Base-by-base conservation (phyloP, 2,329 filamentous ascomycete genomes). In the Stagonosporopsis tanaceti region DNA sequence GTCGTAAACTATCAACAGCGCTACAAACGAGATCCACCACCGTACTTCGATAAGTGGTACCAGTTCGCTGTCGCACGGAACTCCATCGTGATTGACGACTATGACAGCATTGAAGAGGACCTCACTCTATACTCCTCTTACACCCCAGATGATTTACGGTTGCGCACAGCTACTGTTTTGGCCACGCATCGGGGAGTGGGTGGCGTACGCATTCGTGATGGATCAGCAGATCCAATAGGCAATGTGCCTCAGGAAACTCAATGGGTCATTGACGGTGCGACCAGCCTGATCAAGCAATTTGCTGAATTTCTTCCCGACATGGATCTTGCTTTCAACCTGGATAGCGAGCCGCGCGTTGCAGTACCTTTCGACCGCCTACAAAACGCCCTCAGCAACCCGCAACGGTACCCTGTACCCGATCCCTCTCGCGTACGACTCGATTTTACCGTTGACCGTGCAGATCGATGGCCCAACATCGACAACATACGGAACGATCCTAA, bases 251-350 rank as follows among this genome's bases (percentile, higher is more conserved):
- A 80, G 1, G 84, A 84, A 4, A 84, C 87, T 70, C 77, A 78
- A 17, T 86, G 84, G 84, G 85, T 87, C 81, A 76, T 87, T 8
- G 79, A 84, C 30, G 84, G 84, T 24, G 77, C 84, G 1, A 75
- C 80, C 1, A 66, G 76, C 6, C 84, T 88, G 77, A 84, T 88
- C 30, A 76, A 68, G 32, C 65, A 70, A 8, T 71, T 87, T 62
- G 77, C 79, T 1, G 68, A 83, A 53, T 78, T 80, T 62, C 77
- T 88, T 28, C 86, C 86, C 0, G 85, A 88, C 58, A 88, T 88
- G 85, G 85, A 87, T 64, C 70, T 88, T 35, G 84, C 82, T 0
- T 83, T 88, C 73, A 88, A 88, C 59, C 67, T 87, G n/a, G 85
- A 87, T 57, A 84, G 87, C 60, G 84, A 87, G 64, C 80, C 80